Conservation (phyloP, 176 grass and related monocot genomes). For the Ananas comosus region DNA sequence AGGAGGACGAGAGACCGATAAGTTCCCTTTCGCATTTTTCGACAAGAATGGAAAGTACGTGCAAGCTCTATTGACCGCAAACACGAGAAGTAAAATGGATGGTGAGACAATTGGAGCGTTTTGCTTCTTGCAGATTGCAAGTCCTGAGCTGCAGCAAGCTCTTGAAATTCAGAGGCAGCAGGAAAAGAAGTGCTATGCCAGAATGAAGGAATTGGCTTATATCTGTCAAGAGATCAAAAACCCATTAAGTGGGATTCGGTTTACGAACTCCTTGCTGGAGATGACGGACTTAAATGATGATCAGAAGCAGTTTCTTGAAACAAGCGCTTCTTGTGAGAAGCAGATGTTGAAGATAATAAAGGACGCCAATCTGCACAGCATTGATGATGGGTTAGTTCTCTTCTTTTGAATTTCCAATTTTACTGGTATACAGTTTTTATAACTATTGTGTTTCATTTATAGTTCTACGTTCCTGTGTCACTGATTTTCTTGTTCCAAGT, state of each 20-base stretch:
- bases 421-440: not conserved
- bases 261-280: constrained; percentile 79
- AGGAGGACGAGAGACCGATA: constrained; percentile 75
- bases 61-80: constrained; percentile 77
- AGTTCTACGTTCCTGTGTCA: not conserved
- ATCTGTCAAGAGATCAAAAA: constrained; percentile 99
- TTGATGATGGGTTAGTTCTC: constrained; percentile 72
- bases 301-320: constrained; percentile 95
- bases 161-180: constrained; percentile 88
- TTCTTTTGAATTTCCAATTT: not conserved
- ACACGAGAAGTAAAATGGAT: constrained; percentile 74
- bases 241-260: constrained; percentile 78
- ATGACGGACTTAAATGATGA: constrained; percentile 82
- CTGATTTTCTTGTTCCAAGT: not conserved
- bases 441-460: not conserved
- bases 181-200: constrained; percentile 86
- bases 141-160: constrained; percentile 83
- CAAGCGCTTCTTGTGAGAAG: constrained; percentile 72
- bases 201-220: constrained; percentile 94
- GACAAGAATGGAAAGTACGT: constrained; percentile 93
- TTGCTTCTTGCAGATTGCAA: constrained; percentile 96
- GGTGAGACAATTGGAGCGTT: constrained; percentile 70
- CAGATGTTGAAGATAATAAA: constrained; percentile 86
- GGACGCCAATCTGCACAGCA: constrained; percentile 66
- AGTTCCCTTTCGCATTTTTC: constrained; percentile 84